Evolutionary conservation across 2,329 filamentous ascomycete genomes (phyloP).

Genomic region (Beauveria varroae): DNA sequence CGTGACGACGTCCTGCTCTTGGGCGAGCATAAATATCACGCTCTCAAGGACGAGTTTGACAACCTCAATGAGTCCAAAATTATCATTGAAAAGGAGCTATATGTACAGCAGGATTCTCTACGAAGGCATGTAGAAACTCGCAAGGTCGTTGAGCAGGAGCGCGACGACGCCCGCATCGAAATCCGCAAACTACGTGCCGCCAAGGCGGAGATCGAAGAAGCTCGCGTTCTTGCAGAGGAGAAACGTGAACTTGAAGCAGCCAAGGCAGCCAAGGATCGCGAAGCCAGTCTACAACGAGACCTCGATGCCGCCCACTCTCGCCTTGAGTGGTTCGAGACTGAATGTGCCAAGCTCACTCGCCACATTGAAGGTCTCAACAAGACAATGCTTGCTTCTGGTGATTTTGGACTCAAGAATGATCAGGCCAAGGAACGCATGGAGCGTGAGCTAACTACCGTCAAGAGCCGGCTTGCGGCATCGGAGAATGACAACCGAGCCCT

Average conservation of each 20-base stretch:
- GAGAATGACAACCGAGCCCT: conserved; percentile 94
- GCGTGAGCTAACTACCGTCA: conserved; percentile 82
- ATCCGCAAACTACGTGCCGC: conserved; percentile 75
- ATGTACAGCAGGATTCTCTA: conserved; percentile 86
- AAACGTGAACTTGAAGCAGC: conserved; percentile 74
- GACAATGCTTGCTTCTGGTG: conserved; percentile 80
- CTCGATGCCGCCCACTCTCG: conserved; percentile 71
- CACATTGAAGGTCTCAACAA: conserved; percentile 83
- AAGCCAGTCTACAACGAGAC: conserved; percentile 69
- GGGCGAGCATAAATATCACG: conserved; percentile 77
- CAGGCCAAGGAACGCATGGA: conserved; percentile 91
- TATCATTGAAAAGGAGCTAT: conserved; percentile 95
- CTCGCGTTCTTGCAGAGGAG: conserved; percentile 73
- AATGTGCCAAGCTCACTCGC: conserved; percentile 66
- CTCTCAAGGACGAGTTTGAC: conserved; percentile 78
- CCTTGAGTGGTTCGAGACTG: conserved; percentile 70
- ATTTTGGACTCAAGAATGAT: conserved; percentile 83
- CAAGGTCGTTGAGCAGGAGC: conserved; percentile 72
- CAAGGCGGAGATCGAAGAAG: conserved; percentile 79
- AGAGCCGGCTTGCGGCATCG: conserved; percentile 80
- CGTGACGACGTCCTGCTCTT: conserved; percentile 89
- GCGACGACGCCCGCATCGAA: conserved; percentile 82
- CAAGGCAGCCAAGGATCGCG: conserved; percentile 69
- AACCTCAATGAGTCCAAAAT: conserved; percentile 90
- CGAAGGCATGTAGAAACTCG: conserved; percentile 79